Base-by-base conservation (phyloP, 768 basidiomycete genomes). In the Hortiboletus campestris region DNA sequence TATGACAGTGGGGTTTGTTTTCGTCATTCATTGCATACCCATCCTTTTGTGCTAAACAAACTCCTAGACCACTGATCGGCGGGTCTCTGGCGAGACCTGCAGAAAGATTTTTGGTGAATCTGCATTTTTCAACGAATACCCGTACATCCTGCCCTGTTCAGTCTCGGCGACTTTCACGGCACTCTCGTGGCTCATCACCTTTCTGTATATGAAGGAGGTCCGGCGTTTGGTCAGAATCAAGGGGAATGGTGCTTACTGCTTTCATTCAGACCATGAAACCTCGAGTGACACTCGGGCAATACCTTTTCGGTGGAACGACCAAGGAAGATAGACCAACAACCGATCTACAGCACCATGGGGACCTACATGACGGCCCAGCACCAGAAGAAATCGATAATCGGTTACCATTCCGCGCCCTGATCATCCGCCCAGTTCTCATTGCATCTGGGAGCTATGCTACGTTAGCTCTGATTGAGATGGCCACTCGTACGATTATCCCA, bases 121-220 rank as follows among this genome's bases (percentile, higher is more conserved):
- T 6, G 58, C 61, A 16, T 89, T 91, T 61, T 79, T 85, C 77
- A 78, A 75, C 59, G 65, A 77, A 48, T 86, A 85, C 67, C 88
- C 89, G 0, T 91, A 91, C 69, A 87, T 89, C 66, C 75, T 89
- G 16, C 82, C 88, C 0, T 89, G 88, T 60, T 77, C 84, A 13
- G 78, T 87, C 17, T 75, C 84, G 5, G 85, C 84, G 1, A 79
- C 78, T 1, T 78, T 84, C 60, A 75, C 84, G 1, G 67, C 72
- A 9, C 9, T 84, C 13, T 79, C 79, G 10, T 83, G 79, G 77
- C 36, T 82, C 16, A 66, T 84, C 11, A 75, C 79, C 0, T 67
- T 77, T 40, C 36, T 82, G 8, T 84, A 77, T 64, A 68, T 89
- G 42, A 79, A 80, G 59, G 88, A 89, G 75, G 80, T 78, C 7